phyloP scores from a whole-genome alignment of 306 rosid genomes.

The Malus asiatica region DNA sequence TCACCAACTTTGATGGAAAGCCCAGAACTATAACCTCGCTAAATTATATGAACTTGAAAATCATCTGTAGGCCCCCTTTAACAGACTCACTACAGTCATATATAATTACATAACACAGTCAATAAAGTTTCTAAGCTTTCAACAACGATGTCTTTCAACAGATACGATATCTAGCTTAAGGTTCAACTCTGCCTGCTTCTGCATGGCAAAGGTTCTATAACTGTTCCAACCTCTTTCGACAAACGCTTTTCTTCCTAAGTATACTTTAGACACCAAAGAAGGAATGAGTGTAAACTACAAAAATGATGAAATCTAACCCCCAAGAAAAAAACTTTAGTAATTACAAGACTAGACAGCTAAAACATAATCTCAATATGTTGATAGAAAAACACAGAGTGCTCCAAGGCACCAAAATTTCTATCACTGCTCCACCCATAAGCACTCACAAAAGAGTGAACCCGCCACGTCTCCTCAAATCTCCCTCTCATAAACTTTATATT shows the following conservation, averaged over 20 bases:
- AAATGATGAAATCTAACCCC: not conserved
- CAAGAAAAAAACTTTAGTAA: not conserved
- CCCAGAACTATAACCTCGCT: not conserved
- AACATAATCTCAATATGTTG: not conserved
- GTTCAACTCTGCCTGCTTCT: not conserved
- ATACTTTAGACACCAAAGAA: not conserved
- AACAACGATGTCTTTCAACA: not conserved
- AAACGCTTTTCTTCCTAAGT: not conserved
- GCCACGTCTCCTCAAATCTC: not conserved
- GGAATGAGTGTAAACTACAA: not conserved
- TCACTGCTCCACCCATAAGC: not conserved
- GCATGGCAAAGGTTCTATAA: not conserved
- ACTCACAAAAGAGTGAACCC: not conserved
- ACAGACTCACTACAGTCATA: not conserved
- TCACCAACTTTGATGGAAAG: not conserved
- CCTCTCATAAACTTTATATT: not conserved
- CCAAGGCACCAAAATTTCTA: not conserved
- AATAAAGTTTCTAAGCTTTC: not conserved
- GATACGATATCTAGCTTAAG: not conserved
- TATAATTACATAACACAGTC: not conserved
- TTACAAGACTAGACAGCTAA: not conserved
- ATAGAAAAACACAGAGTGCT: not conserved
- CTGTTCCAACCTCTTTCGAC: not conserved
- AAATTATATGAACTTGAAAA: not conserved
- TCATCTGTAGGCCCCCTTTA: not conserved